Conservation (phyloP, 176 grass and related monocot genomes). For the Otatea glauca region DNA sequence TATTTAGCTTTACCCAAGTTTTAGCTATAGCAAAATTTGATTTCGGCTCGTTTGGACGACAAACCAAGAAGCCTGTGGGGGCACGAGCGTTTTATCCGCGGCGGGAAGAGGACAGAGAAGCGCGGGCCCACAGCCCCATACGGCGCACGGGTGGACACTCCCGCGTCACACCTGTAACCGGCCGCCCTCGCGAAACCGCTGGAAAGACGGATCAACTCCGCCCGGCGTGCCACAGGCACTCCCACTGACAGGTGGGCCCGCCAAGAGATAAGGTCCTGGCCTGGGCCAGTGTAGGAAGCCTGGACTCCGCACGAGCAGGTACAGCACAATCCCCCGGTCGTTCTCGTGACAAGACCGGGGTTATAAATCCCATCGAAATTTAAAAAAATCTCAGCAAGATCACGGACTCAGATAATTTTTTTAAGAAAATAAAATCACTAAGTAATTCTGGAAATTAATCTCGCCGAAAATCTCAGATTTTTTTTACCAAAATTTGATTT, state of each 20-base stretch:
- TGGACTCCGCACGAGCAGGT: background rate
- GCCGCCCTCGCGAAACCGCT: background rate
- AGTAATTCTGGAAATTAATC: too few species aligned
- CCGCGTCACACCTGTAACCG: background rate
- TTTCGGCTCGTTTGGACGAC: too few species aligned
- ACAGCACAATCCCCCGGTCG: background rate
- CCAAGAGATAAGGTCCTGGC: background rate
- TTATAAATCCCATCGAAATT: too few species aligned
- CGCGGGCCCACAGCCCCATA: background rate
- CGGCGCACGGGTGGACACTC: background rate
- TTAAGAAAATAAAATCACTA: too few species aligned
- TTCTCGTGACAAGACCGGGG: background rate
- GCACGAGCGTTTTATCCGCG: background rate
- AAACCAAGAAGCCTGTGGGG: too few species aligned
- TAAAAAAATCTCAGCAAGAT: too few species aligned
- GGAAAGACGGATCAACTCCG: background rate
- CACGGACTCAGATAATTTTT: too few species aligned
- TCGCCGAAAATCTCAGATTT: too few species aligned
- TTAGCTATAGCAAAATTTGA: too few species aligned
- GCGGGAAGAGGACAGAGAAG: background rate
- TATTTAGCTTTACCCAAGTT: too few species aligned
- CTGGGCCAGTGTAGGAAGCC: background rate
- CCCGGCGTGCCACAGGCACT: background rate
- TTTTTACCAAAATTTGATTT: too few species aligned
- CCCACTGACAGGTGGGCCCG: background rate